These are phyloP conservation scores for Cinnamomum micranthum DNA, from an alignment of 164 flowering plant genomes.

Conservation along the genomic window DNA sequence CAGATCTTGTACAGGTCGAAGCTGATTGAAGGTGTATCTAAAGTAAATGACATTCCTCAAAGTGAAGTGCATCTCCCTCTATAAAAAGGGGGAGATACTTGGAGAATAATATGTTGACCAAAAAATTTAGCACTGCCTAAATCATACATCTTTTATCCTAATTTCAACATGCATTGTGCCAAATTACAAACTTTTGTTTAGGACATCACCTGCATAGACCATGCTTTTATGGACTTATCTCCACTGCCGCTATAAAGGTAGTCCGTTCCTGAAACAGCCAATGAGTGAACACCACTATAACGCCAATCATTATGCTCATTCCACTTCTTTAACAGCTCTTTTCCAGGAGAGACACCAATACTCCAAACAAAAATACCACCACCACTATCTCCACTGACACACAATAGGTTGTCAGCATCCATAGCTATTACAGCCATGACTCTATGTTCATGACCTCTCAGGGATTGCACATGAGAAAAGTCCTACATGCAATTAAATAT, in stretches of 20 bases:
- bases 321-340: slow-evolving; percentile 63
- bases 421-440: slow-evolving; percentile 61
- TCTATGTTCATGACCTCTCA: slow-evolving; percentile 79
- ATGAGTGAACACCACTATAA: slow-evolving; percentile 84
- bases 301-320: slow-evolving; percentile 90
- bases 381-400: slow-evolving; percentile 82
- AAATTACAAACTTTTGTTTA: background rate
- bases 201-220: slow-evolving; percentile 66
- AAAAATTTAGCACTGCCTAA: background rate
- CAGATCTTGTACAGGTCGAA: background rate
- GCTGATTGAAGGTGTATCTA: background rate
- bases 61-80: background rate
- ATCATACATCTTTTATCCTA: background rate
- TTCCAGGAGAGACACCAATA: slow-evolving; percentile 28
- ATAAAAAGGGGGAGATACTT: background rate
- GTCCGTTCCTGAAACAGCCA: slow-evolving; percentile 49
- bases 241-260: slow-evolving; percentile 86
- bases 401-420: slow-evolving; percentile 52
- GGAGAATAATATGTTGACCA: background rate
- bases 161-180: background rate
- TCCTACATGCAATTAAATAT: slow-evolving; percentile 44
- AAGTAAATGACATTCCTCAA: background rate
- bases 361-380: slow-evolving; percentile 83
- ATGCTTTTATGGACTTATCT: slow-evolving; percentile 79
- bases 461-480: slow-evolving; percentile 64